A percentile compares a stretch with the other conserved stretches of the same genome.
Evolutionary conservation across 257 asterid species (phyloP).

Genomic region (Ballota nigra): DNA sequence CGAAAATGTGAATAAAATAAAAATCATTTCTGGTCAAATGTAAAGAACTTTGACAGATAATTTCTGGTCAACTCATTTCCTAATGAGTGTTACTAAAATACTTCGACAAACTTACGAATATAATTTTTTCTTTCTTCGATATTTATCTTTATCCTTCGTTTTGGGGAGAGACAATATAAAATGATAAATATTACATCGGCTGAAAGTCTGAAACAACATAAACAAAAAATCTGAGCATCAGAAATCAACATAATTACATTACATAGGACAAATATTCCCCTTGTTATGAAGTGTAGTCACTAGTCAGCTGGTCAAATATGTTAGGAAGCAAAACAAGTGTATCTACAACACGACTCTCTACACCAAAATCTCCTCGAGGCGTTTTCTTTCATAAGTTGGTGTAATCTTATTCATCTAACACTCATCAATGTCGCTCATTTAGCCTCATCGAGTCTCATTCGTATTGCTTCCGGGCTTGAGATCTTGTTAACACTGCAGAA

Average conservation of each 20-base stretch:
- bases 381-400: no score
- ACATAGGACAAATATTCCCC: neutral
- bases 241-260: neutral
- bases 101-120: no score
- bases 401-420: no score
- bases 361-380: neutral
- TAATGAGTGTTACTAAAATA: no score
- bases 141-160: no score
- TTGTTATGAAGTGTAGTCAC: neutral
- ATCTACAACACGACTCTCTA: neutral
- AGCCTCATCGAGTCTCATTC: constrained; percentile 55
- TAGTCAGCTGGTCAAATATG: neutral
- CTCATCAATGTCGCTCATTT: constrained; percentile 35
- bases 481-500: constrained; percentile 67
- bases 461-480: constrained; percentile 45
- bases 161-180: no score
- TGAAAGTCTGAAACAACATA: neutral
- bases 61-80: no score
- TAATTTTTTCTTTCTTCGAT: no score
- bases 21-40: no score
- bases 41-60: no score
- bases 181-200: no score
- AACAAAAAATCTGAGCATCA: neutral
- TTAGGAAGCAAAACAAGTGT: neutral
- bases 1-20: no score